Evolutionary conservation across 192 early-diverging fungal genomes (phyloP), one percentile per base, ranked within the genome.

Genomic region (Podila epigama): DNA sequence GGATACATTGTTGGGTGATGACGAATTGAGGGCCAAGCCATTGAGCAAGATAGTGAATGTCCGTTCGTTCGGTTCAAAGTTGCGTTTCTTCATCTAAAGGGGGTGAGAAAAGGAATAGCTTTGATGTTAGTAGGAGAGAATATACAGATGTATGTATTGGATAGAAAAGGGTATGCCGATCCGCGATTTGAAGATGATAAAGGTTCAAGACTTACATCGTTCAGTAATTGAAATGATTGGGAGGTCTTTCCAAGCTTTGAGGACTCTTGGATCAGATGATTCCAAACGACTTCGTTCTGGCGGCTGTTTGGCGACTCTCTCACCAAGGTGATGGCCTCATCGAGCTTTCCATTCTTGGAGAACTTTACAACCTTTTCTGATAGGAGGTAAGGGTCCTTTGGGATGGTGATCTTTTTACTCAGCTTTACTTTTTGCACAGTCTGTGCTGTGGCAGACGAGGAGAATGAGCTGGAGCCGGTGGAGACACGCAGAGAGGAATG

Each of bases 251-350:
- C 65, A 10, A 66, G 52, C 44, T 75, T 70, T 1, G 72, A 69
- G 10, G 67, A 67, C 31, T 75, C 67, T 59, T 75, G 59, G 39
- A 81, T 81, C 15, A 81, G 65, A 60, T 75, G 68, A 37, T 81
- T 81, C 80, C 80, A 81, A 2, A 81, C 80, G 13, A 75, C 68
- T 39, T 75, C 80, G 20, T 54, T 75, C 41, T 81, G 80, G 0
- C 63, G 71, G 40, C 37, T 58, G 51, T 66, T 70, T 36, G 71
- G 71, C 0, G 80, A 9, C 13, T 66, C 58, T 4, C 55, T 36
- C 25, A 75, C 80, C 12, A 81, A 25, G 1, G 60, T 67, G 53
- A 81, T 68, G 27, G 71, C 80, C 5, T 81, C 71, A 32, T 75
- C 68, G 13, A 81, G 54, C 10, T 68, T 75, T 29, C 62, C 64